Evolutionary conservation across 495 filamentous ascomycete genomes (phyloP), one percentile per base, ranked within the genome.

Genomic region (Aspergillus baeticus): DNA sequence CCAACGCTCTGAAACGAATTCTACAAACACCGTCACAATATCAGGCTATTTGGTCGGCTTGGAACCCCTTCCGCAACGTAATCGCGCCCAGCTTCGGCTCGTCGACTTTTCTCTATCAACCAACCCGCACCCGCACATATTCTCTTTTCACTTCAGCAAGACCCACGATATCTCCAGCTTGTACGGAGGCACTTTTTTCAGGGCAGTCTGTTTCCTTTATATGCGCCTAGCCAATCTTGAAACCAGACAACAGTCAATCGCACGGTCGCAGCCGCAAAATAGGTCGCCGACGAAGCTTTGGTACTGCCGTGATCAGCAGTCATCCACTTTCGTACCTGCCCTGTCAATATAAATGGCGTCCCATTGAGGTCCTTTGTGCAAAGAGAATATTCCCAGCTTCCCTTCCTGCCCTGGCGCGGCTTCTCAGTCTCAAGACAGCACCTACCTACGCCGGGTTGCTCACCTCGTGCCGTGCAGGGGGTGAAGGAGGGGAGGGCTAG

Each of bases 401-500:
- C 64, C 64, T 73, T 69, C 66, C 57, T 64, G 55, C 60, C 57
- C 60, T 63, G 48, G 64, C 39, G 38, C 59, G 55, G 58, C 63
- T 64, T 54, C 37, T 55, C 59, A 51, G 55, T 43, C 47, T 43
- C 47, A 50, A 51, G 51, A 46, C 39, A 58, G 59, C 61, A 61
- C 42, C 52, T 55, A 61, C 42, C 52, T 55, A 44, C 31, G 59
- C 22, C 33, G 43, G 56, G 58, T 63, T 46, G 56, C 63, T 67
- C 58, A 54, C 54, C 61, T 61, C 64, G 49, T 63, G 55, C 62
- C 51, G 69, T 62, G 63, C 62, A 69, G 63, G 61, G 63, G 63
- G 67, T 57, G 51, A 63, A 66, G 69, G 63, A 67, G 63, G 64
- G 67, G 64, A 69, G 66, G 65, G 63, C 58, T 47, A 47, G 23